Conservation (phyloP, 2,329 filamentous ascomycete species). For the Ascochyta viciae-villosae region DNA sequence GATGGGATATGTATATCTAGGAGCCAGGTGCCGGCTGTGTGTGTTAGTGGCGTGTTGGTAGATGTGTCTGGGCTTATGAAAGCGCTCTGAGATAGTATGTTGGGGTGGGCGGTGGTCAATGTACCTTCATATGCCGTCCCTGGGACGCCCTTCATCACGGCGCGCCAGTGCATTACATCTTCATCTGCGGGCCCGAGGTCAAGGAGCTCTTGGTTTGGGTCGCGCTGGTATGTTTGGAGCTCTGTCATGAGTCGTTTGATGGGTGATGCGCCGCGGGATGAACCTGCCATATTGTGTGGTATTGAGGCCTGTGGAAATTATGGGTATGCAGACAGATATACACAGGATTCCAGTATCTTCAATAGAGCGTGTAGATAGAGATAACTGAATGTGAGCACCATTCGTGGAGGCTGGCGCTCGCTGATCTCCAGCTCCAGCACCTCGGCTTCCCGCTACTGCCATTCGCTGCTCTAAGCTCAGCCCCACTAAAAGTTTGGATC, state of each 20-base stretch:
- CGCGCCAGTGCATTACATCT: conserved; percentile 66
- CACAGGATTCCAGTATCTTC: neutral
- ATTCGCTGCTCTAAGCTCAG: conserved; percentile 25
- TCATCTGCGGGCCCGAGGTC: conserved; percentile 65
- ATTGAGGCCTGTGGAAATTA: neutral
- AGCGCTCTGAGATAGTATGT: no score
- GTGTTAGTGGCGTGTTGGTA: neutral
- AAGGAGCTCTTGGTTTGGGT: conserved; percentile 63
- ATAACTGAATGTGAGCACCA: neutral
- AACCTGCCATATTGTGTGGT: conserved; percentile 32
- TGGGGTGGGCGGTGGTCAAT: neutral
- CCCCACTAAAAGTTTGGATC: conserved; percentile 37
- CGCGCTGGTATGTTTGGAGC: conserved; percentile 63
- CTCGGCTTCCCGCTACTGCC: conserved; percentile 32
- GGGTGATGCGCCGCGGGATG: conserved; percentile 47
- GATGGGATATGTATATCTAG: conserved; percentile 77
- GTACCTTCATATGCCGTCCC: conserved; percentile 68
- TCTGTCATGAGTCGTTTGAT: conserved; percentile 69
- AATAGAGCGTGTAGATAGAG: neutral
- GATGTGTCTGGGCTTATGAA: no score
- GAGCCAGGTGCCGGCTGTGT: conserved; percentile 77
- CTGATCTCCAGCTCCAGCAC: conserved; percentile 23
- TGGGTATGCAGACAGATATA: neutral
- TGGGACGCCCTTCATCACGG: conserved; percentile 65
- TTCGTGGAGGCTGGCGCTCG: conserved; percentile 9